Percentiles rank a stretch among this genome's conserved stretches.
phyloP scores from a whole-genome alignment of 2,329 filamentous ascomycete species.

The Pseudogymnoascus sp. region DNA sequence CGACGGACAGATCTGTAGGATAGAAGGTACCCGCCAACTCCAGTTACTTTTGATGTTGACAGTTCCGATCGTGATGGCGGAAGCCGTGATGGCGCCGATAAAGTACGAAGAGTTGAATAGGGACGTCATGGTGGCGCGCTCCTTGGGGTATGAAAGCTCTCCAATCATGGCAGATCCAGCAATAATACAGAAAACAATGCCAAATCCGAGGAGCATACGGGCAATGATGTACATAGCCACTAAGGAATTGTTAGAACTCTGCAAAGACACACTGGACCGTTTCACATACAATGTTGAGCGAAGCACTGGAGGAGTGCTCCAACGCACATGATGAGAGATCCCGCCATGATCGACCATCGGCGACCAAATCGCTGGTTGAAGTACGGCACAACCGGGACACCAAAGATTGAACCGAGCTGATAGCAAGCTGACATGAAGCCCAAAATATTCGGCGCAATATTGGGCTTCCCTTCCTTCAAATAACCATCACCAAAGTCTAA shows the following conservation, averaged over 20 bases:
- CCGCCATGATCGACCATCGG: slow-evolving; percentile 46
- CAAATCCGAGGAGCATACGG: slow-evolving; percentile 45
- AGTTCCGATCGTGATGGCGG: slow-evolving; percentile 37
- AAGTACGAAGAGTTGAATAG: slow-evolving; percentile 48
- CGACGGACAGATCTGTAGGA: slow-evolving; percentile 32
- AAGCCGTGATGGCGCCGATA: slow-evolving; percentile 36
- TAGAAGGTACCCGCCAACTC: slow-evolving; percentile 35
- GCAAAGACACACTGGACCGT: not conserved
- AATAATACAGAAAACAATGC: slow-evolving; percentile 44
- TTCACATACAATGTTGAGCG: slow-evolving; percentile 29
- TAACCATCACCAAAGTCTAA: slow-evolving; percentile 15
- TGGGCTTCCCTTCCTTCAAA: slow-evolving; percentile 8
- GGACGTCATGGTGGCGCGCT: slow-evolving; percentile 43
- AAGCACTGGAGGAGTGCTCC: slow-evolving; percentile 48
- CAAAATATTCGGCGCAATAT: slow-evolving; percentile 28
- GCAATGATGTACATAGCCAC: slow-evolving; percentile 45
- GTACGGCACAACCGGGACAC: slow-evolving; percentile 44
- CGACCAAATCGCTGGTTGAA: slow-evolving; percentile 42
- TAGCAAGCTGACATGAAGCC: slow-evolving; percentile 48
- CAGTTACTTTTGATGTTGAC: slow-evolving; percentile 33
- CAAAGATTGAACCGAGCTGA: slow-evolving; percentile 46
- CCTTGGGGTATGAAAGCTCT: slow-evolving; percentile 46
- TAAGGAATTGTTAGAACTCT: slow-evolving; percentile 16
- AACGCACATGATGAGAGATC: slow-evolving; percentile 45
- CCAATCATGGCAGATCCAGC: slow-evolving; percentile 45